Conservation (phyloP, 148 eudicot genomes). For the Diospyros lotus region DNA sequence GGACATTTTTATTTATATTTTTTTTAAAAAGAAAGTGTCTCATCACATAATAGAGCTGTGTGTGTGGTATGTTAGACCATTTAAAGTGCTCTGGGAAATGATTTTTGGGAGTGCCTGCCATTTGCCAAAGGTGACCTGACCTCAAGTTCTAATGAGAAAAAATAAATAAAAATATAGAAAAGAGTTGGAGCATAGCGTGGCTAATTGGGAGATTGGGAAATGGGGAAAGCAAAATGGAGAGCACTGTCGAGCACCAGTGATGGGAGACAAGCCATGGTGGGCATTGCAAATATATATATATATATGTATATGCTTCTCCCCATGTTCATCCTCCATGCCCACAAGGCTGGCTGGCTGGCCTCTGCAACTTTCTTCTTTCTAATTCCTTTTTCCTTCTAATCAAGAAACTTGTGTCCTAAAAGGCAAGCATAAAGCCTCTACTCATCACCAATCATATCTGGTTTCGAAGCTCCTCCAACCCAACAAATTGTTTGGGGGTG, state of each 20-base stretch:
- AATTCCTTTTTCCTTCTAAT: neutral
- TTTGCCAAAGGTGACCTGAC: no score
- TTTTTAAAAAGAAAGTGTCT: no score
- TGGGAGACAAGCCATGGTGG: constrained; percentile 3
- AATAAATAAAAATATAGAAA: no score
- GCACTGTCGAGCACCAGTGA: neutral
- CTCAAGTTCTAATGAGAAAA: no score
- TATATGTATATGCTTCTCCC: neutral
- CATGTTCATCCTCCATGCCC: neutral
- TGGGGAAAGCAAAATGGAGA: neutral
- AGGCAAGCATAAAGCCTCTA: neutral
- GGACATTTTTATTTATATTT: no score
- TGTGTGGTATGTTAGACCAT: no score
- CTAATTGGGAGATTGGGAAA: neutral
- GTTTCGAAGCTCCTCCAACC: neutral
- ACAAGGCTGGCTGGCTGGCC: neutral
- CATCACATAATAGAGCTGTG: no score
- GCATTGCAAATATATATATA: no score
- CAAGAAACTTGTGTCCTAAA: neutral
- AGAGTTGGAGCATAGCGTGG: no score
- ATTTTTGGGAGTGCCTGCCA: no score
- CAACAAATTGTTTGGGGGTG: neutral
- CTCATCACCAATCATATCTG: no score
- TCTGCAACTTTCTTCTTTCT: neutral
- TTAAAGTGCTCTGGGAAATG: no score